Evolutionary conservation across 306 rosid species (phyloP), one percentile per base, ranked within the genome.

Genomic region (Canavalia ensiformis): DNA sequence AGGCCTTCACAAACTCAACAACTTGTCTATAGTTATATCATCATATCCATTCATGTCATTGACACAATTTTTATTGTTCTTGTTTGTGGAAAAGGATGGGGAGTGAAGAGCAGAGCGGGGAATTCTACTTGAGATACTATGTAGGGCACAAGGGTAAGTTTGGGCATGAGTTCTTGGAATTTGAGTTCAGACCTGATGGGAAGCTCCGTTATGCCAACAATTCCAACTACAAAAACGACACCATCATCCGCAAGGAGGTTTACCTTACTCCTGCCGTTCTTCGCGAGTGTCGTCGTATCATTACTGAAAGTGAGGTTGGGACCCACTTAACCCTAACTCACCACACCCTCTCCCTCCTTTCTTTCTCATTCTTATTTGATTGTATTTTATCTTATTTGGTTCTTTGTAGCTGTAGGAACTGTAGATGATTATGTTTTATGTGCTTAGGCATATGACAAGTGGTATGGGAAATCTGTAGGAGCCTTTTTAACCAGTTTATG

Each of bases 161-260:
- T 59, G 98, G 99, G 0, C 98, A 95, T 31, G 99, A 95, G 81
- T 95, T 95, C 81, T 69, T 94, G 89, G 99, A 95, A 88, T 95
- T 95, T 73, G 97, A 94, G 89, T 95, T 92, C 81, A 84, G 94
- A 46, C 93, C 97, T 1, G 96, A 91, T 49, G 99, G 99, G 0
- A 95, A 91, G 88, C 99, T 95, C 9, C 97, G 99, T 2, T 95
- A 95, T 51, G 99, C 99, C 46, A 95, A 95, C 86, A 95, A 95
- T 85, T 95, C 99, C 87, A 95, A 95, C 86, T 95, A 95, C 97
- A 95, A 95, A 79, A 95, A 95, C 90, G 98, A 95, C 77, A 95
- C 97, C 77, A 95, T 95, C 87, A 95, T 95, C 55, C 98, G 99
- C 82, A 95, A 95, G 87, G 97, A 95, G 87, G 94, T 93, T 81